Conservation (phyloP, 2,329 filamentous ascomycete genomes). For the Diaporthe citri region DNA sequence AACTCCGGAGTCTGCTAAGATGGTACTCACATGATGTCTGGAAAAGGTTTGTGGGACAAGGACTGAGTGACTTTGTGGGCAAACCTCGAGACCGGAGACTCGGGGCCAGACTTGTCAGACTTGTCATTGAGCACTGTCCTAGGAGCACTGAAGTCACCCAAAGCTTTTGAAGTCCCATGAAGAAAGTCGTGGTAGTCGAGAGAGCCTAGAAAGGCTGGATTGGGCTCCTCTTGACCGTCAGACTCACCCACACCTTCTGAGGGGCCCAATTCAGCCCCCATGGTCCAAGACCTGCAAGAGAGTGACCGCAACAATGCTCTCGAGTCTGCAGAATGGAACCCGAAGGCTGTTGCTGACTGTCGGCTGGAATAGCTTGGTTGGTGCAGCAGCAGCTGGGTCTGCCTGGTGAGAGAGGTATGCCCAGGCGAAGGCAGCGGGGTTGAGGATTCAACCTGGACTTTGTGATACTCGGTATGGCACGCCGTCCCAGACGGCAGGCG, state of each 20-base stretch:
- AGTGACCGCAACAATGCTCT: not conserved
- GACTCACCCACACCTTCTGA: not conserved
- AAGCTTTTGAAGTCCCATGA: slow-evolving; percentile 3
- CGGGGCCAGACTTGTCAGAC: not conserved
- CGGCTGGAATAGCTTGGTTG: not conserved
- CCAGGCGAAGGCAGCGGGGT: not conserved
- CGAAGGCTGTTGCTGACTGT: not conserved
- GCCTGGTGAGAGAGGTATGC: no score
- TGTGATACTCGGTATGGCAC: not conserved
- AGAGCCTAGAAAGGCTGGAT: slow-evolving; percentile 7
- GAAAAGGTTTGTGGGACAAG: not conserved
- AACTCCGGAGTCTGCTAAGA: not conserved
- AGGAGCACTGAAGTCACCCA: no score
- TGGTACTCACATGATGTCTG: slow-evolving; percentile 13
- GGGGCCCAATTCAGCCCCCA: not conserved
- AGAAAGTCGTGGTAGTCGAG: slow-evolving; percentile 37
- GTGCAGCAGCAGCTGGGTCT: no score
- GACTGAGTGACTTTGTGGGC: not conserved
- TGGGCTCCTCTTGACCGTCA: not conserved
- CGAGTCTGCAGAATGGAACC: no score
- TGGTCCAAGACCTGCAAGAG: not conserved
- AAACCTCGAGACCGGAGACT: not conserved
- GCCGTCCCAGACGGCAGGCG: not conserved
- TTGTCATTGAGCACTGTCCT: no score
- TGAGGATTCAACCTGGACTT: not conserved